Percentiles rank a stretch among this genome's conserved stretches.
Conservation (phyloP, 306 rosid species). For the Quillaja saponaria region DNA sequence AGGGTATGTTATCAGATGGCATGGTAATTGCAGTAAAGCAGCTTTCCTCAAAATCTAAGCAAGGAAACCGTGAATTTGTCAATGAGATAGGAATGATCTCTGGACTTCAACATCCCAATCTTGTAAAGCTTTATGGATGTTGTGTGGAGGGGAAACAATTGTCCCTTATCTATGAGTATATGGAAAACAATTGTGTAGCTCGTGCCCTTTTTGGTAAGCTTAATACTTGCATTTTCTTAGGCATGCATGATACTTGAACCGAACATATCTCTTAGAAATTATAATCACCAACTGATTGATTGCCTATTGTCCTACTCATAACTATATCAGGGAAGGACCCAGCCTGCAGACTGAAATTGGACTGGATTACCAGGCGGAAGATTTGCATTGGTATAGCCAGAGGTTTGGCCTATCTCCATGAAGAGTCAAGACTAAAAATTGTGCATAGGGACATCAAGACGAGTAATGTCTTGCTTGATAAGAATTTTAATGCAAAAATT, state of each 20-base stretch:
- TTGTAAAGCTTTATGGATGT: constrained; percentile 91
- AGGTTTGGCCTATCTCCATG: constrained; percentile 90
- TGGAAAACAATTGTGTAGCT: constrained; percentile 93
- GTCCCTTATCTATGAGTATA: constrained; percentile 76
- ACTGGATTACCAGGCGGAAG: constrained; percentile 85
- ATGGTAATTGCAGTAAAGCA: constrained; percentile 89
- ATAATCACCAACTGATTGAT: constrained; percentile 21
- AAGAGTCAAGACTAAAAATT: constrained; percentile 78
- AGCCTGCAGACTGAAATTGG: constrained; percentile 47
- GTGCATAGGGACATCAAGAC: constrained; percentile 94
- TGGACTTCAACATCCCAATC: constrained; percentile 90
- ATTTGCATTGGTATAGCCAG: constrained; percentile 86
- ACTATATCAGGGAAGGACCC: constrained; percentile 58
- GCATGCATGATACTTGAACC: constrained; percentile 8
- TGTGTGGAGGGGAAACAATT: constrained; percentile 90
- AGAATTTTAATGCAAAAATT: constrained; percentile 79
- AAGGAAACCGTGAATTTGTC: constrained; percentile 95
- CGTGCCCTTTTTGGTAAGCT: constrained; percentile 83
- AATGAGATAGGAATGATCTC: constrained; percentile 95
- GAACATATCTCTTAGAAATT: too few relatives aligned
- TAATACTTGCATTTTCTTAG: constrained; percentile 13
- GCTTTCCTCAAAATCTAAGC: constrained; percentile 88
- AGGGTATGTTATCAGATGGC: constrained; percentile 88
- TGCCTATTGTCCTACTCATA: constrained; percentile 2
- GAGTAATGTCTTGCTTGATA: constrained; percentile 89